phyloP scores from a whole-genome alignment of 2,329 filamentous ascomycete genomes.

The Trichoderma endophyticum region DNA sequence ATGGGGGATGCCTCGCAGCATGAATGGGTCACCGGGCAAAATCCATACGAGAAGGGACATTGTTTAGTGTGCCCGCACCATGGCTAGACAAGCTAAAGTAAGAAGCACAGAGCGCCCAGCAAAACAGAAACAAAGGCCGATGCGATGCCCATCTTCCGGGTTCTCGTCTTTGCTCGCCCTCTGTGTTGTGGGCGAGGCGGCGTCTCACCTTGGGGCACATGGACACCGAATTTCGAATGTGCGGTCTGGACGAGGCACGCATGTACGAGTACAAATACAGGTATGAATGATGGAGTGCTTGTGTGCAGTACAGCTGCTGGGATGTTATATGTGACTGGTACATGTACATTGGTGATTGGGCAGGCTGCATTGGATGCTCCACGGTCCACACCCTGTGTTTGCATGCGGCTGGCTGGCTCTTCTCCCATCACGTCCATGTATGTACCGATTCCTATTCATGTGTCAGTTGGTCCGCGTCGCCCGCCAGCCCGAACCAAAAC shows the following conservation, averaged over 20 bases:
- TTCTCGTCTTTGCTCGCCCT: neutral
- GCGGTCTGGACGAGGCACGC: neutral
- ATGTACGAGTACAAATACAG: neutral
- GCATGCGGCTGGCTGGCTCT: neutral
- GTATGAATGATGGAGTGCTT: too few relatives aligned
- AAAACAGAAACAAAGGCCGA: neutral
- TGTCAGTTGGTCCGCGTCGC: neutral
- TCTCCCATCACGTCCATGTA: neutral
- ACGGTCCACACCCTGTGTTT: neutral
- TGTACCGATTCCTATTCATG: neutral
- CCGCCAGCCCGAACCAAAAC: neutral
- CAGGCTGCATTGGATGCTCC: neutral
- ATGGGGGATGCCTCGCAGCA: slow-evolving; percentile 10
- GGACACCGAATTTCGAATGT: slow-evolving; percentile 8
- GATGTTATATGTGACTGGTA: neutral
- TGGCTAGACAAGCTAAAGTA: neutral
- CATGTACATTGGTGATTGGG: neutral
- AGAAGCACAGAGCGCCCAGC: neutral
- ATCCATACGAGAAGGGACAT: neutral
- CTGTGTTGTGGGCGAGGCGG: neutral
- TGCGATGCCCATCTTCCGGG: neutral
- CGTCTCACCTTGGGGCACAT: slow-evolving; percentile 11
- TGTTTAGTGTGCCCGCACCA: slow-evolving; percentile 1
- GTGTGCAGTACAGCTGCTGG: neutral
- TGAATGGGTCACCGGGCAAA: slow-evolving; percentile 6